phyloP scores from a whole-genome alignment of 805 yeast species.

The Wickerhamiella sorbophila region DNA sequence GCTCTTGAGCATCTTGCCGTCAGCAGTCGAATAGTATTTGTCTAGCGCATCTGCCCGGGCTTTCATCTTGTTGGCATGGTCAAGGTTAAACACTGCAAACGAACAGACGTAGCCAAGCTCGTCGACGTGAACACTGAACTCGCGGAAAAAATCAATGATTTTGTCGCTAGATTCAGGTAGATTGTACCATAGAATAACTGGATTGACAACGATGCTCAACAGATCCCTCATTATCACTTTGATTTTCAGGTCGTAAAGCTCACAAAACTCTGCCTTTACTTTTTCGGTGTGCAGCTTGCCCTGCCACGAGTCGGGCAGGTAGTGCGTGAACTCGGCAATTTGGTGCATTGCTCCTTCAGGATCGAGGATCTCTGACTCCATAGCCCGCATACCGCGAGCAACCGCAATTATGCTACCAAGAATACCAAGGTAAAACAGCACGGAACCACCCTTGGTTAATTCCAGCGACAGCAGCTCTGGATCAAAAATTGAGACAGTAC shows the following conservation, averaged over 20 bases:
- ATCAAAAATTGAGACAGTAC: slow-evolving; percentile 60
- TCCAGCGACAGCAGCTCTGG: slow-evolving; percentile 88
- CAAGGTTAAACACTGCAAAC: slow-evolving; percentile 83
- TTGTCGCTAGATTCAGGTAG: slow-evolving; percentile 58
- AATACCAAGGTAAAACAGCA: slow-evolving; percentile 73
- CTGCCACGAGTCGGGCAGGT: slow-evolving; percentile 77
- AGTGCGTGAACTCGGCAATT: slow-evolving; percentile 81
- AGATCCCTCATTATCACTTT: slow-evolving; percentile 62
- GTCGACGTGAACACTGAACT: slow-evolving; percentile 78
- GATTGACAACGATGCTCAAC: slow-evolving; percentile 68
- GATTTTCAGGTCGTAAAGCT: slow-evolving; percentile 59
- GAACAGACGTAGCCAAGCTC: slow-evolving; percentile 91
- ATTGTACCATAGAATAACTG: slow-evolving; percentile 77
- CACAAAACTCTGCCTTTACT: slow-evolving; percentile 72
- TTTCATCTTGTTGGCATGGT: slow-evolving; percentile 32
- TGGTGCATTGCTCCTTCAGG: slow-evolving; percentile 77
- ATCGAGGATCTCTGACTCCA: slow-evolving; percentile 63
- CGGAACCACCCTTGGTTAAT: slow-evolving; percentile 64
- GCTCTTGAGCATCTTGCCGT: slow-evolving; percentile 84
- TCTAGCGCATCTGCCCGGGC: slow-evolving; percentile 23
- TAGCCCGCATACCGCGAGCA: slow-evolving; percentile 54
- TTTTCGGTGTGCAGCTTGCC: slow-evolving; percentile 70
- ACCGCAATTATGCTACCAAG: slow-evolving; percentile 84
- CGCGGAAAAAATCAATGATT: slow-evolving; percentile 83
- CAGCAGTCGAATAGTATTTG: slow-evolving; percentile 35